Base-by-base conservation (phyloP, 768 basidiomycete genomes). In the Mycena filopes region DNA sequence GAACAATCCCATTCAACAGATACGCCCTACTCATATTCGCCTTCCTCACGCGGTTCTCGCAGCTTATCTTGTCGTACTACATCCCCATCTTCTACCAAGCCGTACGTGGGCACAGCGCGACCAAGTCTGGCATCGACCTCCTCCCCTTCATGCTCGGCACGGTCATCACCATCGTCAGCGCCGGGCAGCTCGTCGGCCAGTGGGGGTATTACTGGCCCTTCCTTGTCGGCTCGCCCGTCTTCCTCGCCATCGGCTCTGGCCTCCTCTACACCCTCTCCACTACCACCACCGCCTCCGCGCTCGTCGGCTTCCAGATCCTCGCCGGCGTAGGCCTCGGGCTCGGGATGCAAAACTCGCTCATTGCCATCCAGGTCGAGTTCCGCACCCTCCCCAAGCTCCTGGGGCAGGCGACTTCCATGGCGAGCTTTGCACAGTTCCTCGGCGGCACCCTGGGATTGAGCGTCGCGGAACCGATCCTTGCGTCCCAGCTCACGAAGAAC, bases 381-480 rank as follows among this genome's bases (percentile, higher is more conserved):
- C 36, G 46, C 13, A 46, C 46, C 25, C 46, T 20, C 3, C 41
- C 50, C 23, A 55, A 33, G 23, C 54, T 63, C 25, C 25, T 70
- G 16, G 48, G 46, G 10, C 65, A 63, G 54, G 65, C 68, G 12
- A 67, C 68, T 9, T 51, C 60, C 38, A 63, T 70, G 65, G 65
- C 33, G 23, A 55, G 60, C 40, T 63, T 70, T 28, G 60, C 33
- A 1, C 60, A 66, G 42, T 59, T 61, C 50, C 33, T 33, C 33
- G 33, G 33, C 33, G 33, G 33, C 7, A 33, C 33, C n/a, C n/a
- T n/a, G n/a, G n/a, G n/a, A n/a, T n/a, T n/a, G n/a, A n/a, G n/a
- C n/a, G n/a, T n/a, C 36, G 36, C 36, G 11, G 36, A 63, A 20
- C 54, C 67, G 1, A 55, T 71, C 0, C 63, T 71, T 28, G 41